These are phyloP conservation scores for Diospyros lotus DNA, from an alignment of 148 eudicot genomes.

Conservation along the genomic window DNA sequence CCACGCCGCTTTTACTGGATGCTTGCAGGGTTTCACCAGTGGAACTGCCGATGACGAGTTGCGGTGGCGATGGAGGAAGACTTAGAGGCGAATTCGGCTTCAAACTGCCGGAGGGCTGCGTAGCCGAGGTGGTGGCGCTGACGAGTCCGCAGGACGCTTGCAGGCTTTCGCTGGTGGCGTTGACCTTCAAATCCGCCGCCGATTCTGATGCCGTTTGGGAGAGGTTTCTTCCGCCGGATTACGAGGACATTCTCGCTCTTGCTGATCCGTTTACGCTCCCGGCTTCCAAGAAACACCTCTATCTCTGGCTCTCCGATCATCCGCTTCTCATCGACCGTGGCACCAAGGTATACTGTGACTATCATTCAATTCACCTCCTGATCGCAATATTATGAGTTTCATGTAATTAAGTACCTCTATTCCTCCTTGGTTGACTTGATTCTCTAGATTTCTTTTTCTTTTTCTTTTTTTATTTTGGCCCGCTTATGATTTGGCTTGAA, in stretches of 20 bases:
- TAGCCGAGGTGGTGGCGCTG: constrained; percentile 22
- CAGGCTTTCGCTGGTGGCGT: constrained; percentile 24
- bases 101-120: constrained; percentile 26
- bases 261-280: constrained; percentile 23
- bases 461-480: background rate
- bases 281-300: constrained; percentile 40
- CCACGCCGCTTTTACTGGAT: too few relatives aligned
- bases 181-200: constrained; percentile 20
- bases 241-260: constrained; percentile 24
- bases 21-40: too few relatives aligned
- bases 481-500: too few relatives aligned
- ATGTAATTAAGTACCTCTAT: too few relatives aligned
- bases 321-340: constrained; percentile 52
- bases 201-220: constrained; percentile 36
- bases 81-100: too few relatives aligned
- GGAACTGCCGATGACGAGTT: too few relatives aligned
- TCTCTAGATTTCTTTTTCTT: too few relatives aligned
- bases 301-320: constrained; percentile 31
- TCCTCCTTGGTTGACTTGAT: too few relatives aligned
- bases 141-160: constrained; percentile 30
- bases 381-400: too few relatives aligned
- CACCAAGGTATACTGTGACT: constrained; percentile 31
- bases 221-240: constrained; percentile 34
- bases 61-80: too few relatives aligned
- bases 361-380: too few relatives aligned